Conservation (phyloP, 2,329 filamentous ascomycete species). For the Ophioceras dolichostomum region DNA sequence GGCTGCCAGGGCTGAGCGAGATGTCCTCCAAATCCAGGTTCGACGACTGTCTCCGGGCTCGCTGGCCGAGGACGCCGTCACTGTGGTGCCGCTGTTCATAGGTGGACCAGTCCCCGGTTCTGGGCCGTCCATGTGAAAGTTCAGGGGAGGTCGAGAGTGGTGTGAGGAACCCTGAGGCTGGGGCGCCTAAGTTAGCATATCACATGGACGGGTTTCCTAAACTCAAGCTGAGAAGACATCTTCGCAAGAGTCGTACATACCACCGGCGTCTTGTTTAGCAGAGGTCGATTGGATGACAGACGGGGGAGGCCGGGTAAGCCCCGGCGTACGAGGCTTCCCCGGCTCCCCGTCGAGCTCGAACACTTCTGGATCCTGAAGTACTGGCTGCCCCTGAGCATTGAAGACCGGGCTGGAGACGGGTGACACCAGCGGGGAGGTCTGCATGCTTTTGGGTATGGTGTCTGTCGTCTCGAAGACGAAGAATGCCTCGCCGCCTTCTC, state of each 20-base stretch:
- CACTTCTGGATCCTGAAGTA: conserved; percentile 55
- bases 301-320: conserved; percentile 29
- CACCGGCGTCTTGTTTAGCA: conserved; percentile 20
- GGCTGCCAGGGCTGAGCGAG: conserved; percentile 22
- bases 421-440: conserved; percentile 88
- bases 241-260: too few species aligned
- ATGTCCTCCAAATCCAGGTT: conserved; percentile 18
- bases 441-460: conserved; percentile 80
- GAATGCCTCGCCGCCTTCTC: conserved; percentile 94
- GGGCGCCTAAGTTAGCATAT: too few species aligned
- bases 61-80: conserved; percentile 39
- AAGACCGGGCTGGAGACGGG: conserved; percentile 77
- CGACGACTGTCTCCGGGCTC: conserved; percentile 24
- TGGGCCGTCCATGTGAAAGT: conserved; percentile 29
- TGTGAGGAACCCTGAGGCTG: conserved; percentile 34
- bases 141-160: conserved; percentile 42
- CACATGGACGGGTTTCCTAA: too few species aligned
- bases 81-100: conserved; percentile 32
- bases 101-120: conserved; percentile 38
- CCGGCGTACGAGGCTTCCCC: conserved; percentile 23
- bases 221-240: too few species aligned
- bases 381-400: conserved; percentile 29
- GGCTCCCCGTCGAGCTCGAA: conserved; percentile 48
- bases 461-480: conserved; percentile 96
- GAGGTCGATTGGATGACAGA: conserved; percentile 25